These are phyloP conservation scores for Trichoderma breve DNA, from an alignment of 2,329 filamentous ascomycete species.

Conservation along the genomic window DNA sequence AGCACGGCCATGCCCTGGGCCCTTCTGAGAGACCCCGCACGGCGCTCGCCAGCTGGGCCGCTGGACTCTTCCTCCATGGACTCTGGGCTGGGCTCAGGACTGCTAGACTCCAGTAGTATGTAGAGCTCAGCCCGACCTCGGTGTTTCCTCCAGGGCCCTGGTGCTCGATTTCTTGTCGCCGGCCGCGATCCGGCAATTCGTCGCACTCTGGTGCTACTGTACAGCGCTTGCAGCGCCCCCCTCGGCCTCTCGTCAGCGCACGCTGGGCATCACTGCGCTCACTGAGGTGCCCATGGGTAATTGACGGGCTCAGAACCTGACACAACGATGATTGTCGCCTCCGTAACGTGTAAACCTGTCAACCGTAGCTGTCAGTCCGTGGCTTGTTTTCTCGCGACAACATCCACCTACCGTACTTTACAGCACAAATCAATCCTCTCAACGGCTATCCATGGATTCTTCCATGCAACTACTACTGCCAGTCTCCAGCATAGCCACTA, in stretches of 20 bases:
- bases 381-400: background rate
- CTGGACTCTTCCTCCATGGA: background rate
- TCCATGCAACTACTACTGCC: constrained; percentile 5
- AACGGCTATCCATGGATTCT: background rate
- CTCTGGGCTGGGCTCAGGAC: background rate
- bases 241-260: background rate
- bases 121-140: background rate
- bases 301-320: background rate
- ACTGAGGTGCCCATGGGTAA: background rate
- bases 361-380: background rate
- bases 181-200: background rate
- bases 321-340: background rate
- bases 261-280: background rate
- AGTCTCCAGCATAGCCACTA: constrained; percentile 8
- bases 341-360: background rate
- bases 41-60: background rate
- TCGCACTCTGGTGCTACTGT: background rate
- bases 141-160: background rate
- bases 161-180: background rate
- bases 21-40: constrained; percentile 15
- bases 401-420: background rate
- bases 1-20: background rate
- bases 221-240: background rate
- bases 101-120: background rate
- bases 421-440: background rate